phyloP scores from a whole-genome alignment of 2,329 filamentous ascomycete species.

The Ophiostoma pallidulum region DNA sequence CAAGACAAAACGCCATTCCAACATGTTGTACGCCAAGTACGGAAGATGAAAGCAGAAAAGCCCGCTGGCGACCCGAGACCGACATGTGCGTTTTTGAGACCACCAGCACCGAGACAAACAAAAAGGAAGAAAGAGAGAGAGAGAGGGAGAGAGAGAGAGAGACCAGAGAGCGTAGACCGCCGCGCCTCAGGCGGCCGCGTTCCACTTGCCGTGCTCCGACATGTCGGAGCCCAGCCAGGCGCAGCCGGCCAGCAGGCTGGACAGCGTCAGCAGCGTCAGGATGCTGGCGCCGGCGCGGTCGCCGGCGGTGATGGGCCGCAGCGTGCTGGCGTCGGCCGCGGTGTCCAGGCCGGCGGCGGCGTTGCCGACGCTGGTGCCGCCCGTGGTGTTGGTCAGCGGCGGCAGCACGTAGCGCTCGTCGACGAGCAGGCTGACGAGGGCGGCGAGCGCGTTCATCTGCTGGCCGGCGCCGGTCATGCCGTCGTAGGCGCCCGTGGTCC shows the following conservation, averaged over 20 bases:
- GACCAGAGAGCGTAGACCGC: too few relatives aligned
- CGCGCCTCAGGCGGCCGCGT: neutral
- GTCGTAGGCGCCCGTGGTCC: constrained; percentile 36
- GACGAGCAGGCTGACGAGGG: constrained; percentile 36
- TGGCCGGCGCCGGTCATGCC: constrained; percentile 41
- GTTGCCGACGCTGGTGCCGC: constrained; percentile 31
- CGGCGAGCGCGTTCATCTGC: constrained; percentile 42
- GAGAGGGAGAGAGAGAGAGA: neutral
- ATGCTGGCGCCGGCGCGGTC: constrained; percentile 63
- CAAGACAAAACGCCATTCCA: too few relatives aligned
- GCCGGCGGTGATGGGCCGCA: constrained; percentile 40
- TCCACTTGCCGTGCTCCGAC: constrained; percentile 8
- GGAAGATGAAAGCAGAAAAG: too few relatives aligned
- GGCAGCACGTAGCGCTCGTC: constrained; percentile 18
- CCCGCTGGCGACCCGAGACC: too few relatives aligned
- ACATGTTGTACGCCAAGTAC: too few relatives aligned
- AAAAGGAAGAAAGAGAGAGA: neutral
- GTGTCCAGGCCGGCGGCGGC: constrained; percentile 22
- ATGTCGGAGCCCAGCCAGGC: constrained; percentile 21
- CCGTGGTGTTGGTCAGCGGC: constrained; percentile 31
- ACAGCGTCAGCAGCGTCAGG: constrained; percentile 47
- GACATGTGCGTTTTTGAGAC: too few relatives aligned
- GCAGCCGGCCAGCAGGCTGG: constrained; percentile 43
- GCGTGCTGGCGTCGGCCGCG: constrained; percentile 15
- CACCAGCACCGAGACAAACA: too few relatives aligned